phyloP scores from a whole-genome alignment of 225 moss, liverwort and hornwort genomes.

The Bryoerythrophyllum caledonicum region DNA sequence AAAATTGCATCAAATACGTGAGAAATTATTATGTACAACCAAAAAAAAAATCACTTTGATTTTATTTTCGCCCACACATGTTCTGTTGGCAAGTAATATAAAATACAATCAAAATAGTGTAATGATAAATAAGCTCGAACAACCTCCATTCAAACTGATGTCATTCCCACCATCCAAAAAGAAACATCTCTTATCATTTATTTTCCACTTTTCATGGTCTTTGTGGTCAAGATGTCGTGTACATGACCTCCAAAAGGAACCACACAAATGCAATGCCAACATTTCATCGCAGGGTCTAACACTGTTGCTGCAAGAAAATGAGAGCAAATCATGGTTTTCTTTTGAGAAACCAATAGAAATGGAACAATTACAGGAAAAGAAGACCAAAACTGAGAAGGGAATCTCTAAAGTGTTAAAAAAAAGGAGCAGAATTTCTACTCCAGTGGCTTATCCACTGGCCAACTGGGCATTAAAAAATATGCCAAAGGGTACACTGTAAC shows the following conservation, averaged over 20 bases:
- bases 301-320: background rate
- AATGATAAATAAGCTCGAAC: background rate
- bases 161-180: background rate
- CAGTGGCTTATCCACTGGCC: slow-evolving; percentile 9
- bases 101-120: background rate
- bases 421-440: background rate
- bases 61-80: no score
- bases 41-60: no score
- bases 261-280: background rate
- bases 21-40: no score
- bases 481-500: background rate
- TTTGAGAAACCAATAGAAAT: background rate
- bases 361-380: background rate
- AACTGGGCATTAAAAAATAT: background rate
- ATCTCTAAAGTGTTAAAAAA: background rate
- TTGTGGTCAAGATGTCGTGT: slow-evolving; percentile 2
- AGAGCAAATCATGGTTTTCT: background rate
- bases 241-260: background rate
- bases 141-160: background rate
- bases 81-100: no score
- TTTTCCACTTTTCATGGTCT: background rate
- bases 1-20: no score
- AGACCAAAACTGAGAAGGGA: background rate
- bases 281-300: background rate
- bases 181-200: background rate